phyloP scores from a whole-genome alignment of 106 monocot genomes.

The Vanilla planifolia region DNA sequence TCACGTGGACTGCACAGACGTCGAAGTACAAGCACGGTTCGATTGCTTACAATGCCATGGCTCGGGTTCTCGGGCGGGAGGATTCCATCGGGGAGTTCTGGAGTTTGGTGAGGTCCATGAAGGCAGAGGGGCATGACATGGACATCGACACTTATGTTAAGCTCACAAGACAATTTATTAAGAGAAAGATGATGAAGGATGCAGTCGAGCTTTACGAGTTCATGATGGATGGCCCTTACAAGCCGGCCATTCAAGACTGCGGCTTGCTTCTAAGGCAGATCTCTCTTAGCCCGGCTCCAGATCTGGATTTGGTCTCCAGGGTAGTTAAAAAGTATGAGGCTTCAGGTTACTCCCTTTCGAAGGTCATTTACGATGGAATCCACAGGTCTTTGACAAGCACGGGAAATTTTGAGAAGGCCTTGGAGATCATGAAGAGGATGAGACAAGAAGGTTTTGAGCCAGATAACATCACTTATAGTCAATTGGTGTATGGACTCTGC shows the following conservation, averaged over 20 bases:
- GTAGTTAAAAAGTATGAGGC: conserved; percentile 75
- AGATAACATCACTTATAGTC: conserved; percentile 92
- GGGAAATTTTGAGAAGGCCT: conserved; percentile 61
- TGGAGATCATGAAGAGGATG: conserved; percentile 69
- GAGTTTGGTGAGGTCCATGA: conserved; percentile 57
- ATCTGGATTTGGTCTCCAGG: conserved; percentile 57
- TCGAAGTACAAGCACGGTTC: conserved; percentile 41
- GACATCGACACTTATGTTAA: conserved; percentile 91
- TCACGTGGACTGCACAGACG: conserved; percentile 43
- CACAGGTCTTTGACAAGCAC: conserved; percentile 66
- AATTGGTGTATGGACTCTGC: conserved; percentile 83
- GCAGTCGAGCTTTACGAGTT: conserved; percentile 73
- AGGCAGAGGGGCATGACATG: conserved; percentile 37
- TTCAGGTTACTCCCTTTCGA: conserved; percentile 53
- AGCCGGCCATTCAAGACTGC: conserved; percentile 70
- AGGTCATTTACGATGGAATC: conserved; percentile 85
- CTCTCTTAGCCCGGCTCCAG: conserved; percentile 32
- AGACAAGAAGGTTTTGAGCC: conserved; percentile 55
- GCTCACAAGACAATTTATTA: conserved; percentile 52
- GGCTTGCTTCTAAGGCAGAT: conserved; percentile 65
- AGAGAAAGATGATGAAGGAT: conserved; percentile 50
- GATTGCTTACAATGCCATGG: conserved; percentile 57
- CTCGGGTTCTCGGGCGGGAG: conserved; percentile 44
- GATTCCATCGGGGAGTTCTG: conserved; percentile 58
- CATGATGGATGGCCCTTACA: conserved; percentile 95